These are phyloP conservation scores for Umbelopsis sp. DNA, from an alignment of 192 early-diverging fungal genomes.

Conservation along the genomic window DNA sequence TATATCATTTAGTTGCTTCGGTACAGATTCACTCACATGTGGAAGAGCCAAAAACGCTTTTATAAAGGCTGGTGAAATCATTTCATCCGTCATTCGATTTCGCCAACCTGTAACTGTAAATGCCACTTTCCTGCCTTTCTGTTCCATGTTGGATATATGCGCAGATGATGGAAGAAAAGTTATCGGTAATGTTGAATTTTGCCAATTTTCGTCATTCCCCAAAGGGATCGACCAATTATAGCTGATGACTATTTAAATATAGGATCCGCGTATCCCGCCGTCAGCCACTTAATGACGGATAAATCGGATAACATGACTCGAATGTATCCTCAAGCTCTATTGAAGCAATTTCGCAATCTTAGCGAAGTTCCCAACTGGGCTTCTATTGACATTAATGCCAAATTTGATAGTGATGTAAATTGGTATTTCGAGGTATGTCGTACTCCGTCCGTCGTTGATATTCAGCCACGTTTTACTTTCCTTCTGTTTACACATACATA, in stretches of 20 bases:
- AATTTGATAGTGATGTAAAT: slow-evolving; percentile 36
- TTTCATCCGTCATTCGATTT: slow-evolving; percentile 30
- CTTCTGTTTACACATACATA: background rate
- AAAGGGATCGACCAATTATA: background rate
- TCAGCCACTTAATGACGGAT: slow-evolving; percentile 35
- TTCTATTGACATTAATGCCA: slow-evolving; percentile 36
- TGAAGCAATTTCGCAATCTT: slow-evolving; percentile 39
- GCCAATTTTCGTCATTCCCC: background rate
- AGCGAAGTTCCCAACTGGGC: slow-evolving; percentile 21
- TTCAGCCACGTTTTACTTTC: background rate
- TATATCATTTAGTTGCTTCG: background rate
- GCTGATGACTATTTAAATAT: background rate
- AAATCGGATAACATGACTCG: slow-evolving; percentile 28
- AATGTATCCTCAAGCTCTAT: slow-evolving; percentile 43
- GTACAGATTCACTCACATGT: background rate
- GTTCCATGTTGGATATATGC: slow-evolving; percentile 20
- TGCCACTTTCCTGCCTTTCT: slow-evolving; percentile 40
- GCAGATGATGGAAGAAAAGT: background rate
- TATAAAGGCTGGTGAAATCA: slow-evolving; percentile 26
- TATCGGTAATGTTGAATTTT: slow-evolving; percentile 7
- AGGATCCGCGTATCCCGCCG: slow-evolving; percentile 38
- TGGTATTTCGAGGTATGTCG: slow-evolving; percentile 37
- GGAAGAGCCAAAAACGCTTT: slow-evolving; percentile 20
- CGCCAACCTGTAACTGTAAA: slow-evolving; percentile 34
- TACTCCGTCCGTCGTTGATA: background rate